These are phyloP conservation scores for Penicillium concentricum DNA, from an alignment of 2,329 filamentous ascomycete species.

Conservation along the genomic window DNA sequence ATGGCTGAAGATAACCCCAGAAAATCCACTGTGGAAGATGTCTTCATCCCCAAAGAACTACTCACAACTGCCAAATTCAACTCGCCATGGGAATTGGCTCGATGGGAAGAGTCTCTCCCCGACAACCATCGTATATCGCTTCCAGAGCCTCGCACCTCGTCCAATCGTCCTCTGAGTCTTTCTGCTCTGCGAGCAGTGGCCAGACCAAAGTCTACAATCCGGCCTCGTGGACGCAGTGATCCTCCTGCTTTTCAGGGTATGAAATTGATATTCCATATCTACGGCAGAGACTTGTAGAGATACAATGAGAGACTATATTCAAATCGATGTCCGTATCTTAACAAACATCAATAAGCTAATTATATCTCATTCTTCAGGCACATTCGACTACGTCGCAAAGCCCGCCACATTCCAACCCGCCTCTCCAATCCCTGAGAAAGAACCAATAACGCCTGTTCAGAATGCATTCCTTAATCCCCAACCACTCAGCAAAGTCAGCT, in stretches of 20 bases:
- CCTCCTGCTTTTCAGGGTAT: conserved; percentile 2
- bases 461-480: conserved; percentile 11
- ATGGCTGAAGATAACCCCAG: conserved; percentile 3
- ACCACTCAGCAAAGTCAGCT: conserved; percentile 4
- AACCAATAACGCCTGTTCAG: conserved; percentile 14
- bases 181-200: conserved; percentile 8
- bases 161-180: conserved; percentile 14
- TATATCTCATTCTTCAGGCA: not conserved
- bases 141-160: not conserved
- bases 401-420: conserved; percentile 3
- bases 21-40: conserved; percentile 19
- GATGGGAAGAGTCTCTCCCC: conserved; percentile 21
- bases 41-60: conserved; percentile 17
- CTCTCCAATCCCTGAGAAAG: conserved; percentile 11
- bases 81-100: conserved; percentile 18
- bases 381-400: conserved; percentile 1
- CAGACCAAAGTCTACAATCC: conserved; percentile 6
- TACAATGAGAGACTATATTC: not conserved
- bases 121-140: conserved; percentile 15
- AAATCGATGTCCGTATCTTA: not conserved
- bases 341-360: not conserved
- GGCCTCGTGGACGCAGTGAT: conserved; percentile 8
- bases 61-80: conserved; percentile 19
- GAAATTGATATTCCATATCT: not conserved
- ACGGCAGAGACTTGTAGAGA: not conserved